A percentile compares a stretch with the other conserved stretches of the same genome.
phyloP scores from a whole-genome alignment of 1,284 basidiomycete genomes.

The Coniferiporia weirii region DNA sequence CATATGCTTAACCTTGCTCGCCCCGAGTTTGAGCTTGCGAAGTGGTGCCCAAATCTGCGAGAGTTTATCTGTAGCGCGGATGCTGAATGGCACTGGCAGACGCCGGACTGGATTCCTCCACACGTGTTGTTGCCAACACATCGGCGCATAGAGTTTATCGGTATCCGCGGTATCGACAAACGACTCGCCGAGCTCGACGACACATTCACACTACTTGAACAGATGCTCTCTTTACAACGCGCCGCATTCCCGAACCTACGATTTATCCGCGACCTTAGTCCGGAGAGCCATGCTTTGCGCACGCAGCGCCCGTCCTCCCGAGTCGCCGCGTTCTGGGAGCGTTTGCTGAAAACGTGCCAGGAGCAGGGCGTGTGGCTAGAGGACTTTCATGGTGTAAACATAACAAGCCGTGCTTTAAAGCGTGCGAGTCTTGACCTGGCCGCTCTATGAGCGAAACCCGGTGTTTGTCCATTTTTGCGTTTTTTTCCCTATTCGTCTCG shows the following conservation, averaged over 20 bases:
- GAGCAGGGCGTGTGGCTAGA: conserved; percentile 50
- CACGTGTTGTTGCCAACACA: conserved; percentile 64
- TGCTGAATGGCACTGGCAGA: conserved; percentile 74
- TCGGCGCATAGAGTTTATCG: conserved; percentile 56
- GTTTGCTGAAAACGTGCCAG: conserved; percentile 41
- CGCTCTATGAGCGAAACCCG: neutral
- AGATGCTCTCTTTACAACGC: conserved; percentile 53
- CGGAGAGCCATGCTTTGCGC: conserved; percentile 30
- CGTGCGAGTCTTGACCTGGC: conserved; percentile 15
- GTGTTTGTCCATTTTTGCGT: neutral
- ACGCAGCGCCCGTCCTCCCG: conserved; percentile 26
- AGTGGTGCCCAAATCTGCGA: conserved; percentile 59
- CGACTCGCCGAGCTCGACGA: conserved; percentile 46
- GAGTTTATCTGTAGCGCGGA: conserved; percentile 70
- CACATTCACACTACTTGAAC: conserved; percentile 62
- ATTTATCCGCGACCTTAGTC: conserved; percentile 56
- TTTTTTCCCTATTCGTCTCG: neutral
- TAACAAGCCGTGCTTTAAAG: conserved; percentile 16
- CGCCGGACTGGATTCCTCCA: conserved; percentile 74
- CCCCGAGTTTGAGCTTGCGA: conserved; percentile 42
- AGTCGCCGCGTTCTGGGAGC: conserved; percentile 46
- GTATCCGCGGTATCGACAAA: conserved; percentile 64
- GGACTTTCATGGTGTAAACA: conserved; percentile 41
- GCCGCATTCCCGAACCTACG: conserved; percentile 58
- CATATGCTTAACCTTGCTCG: conserved; percentile 37